Conservation (phyloP, 352 stramenopile genomes). For the Globisporangium takayamanum region DNA sequence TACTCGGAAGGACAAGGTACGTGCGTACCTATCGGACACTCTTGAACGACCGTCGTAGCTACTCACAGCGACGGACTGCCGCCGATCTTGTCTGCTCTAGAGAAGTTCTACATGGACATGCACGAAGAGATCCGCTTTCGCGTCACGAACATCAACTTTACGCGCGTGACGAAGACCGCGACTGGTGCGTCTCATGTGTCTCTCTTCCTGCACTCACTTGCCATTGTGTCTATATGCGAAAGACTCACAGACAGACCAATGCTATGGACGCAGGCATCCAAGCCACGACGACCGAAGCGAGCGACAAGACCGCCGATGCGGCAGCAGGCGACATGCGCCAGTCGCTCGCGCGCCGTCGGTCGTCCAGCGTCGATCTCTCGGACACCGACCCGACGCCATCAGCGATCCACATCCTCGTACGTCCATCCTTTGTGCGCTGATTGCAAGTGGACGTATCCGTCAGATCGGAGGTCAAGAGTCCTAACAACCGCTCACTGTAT, state of each 20-base stretch:
- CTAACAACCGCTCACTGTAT: neutral
- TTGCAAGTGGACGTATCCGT: neutral
- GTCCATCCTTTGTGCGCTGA: constrained; percentile 5
- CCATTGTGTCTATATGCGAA: neutral
- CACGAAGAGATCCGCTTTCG: constrained; percentile 85
- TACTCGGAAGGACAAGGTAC: constrained; percentile 75
- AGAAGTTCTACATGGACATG: constrained; percentile 87
- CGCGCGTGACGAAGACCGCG: constrained; percentile 82
- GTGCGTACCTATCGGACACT: neutral
- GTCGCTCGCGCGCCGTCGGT: constrained; percentile 59
- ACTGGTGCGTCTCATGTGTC: constrained; percentile 25
- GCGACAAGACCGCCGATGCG: constrained; percentile 36
- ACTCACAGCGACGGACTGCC: neutral
- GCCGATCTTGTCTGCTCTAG: constrained; percentile 12
- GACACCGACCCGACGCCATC: constrained; percentile 78
- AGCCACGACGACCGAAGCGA: constrained; percentile 79
- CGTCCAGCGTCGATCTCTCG: constrained; percentile 79
- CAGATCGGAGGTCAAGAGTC: too few species aligned
- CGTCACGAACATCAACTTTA: constrained; percentile 87
- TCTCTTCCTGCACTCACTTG: neutral
- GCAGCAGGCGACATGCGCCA: constrained; percentile 65
- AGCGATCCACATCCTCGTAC: constrained; percentile 77
- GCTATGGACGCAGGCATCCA: constrained; percentile 49
- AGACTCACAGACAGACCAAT: neutral
- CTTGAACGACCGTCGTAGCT: neutral